These are phyloP conservation scores for Athelia psychrophila DNA, from an alignment of 1,284 basidiomycete genomes.

Conservation along the genomic window DNA sequence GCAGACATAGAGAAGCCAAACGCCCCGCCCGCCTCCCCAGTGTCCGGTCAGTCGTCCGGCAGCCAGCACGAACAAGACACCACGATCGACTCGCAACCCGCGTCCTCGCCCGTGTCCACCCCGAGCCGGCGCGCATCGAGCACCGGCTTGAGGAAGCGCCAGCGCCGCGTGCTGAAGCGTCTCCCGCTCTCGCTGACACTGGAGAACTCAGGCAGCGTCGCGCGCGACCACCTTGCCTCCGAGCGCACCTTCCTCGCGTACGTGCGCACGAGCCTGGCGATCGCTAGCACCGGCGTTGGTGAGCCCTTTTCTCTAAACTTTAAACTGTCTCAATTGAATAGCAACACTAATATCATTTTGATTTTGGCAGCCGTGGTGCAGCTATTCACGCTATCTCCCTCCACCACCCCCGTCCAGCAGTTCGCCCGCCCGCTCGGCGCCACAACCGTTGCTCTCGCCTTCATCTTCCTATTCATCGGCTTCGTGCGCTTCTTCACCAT, in stretches of 20 bases:
- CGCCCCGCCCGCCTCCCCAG: too few relatives aligned
- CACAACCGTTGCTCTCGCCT: constrained; percentile 45
- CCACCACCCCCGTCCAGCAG: constrained; percentile 23
- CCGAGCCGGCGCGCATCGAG: too few relatives aligned
- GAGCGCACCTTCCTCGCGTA: constrained; percentile 62
- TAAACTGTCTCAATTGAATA: not conserved
- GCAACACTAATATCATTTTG: not conserved
- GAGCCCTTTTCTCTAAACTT: constrained; percentile 17
- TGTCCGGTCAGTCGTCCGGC: too few relatives aligned
- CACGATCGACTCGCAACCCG: too few relatives aligned
- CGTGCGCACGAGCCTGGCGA: constrained; percentile 52
- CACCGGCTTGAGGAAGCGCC: too few relatives aligned
- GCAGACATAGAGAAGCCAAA: too few relatives aligned
- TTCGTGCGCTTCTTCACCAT: constrained; percentile 52
- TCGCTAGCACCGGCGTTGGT: constrained; percentile 60
- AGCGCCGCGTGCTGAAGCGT: not conserved
- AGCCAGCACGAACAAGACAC: too few relatives aligned
- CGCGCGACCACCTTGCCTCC: constrained; percentile 59
- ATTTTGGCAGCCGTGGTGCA: constrained; percentile 47
- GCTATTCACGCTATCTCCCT: constrained; percentile 42
- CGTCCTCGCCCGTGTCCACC: too few relatives aligned
- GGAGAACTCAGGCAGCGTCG: constrained; percentile 56
- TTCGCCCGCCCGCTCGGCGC: constrained; percentile 57
- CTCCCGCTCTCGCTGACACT: constrained; percentile 32
- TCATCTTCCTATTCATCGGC: constrained; percentile 45